Conservation (phyloP, 805 yeast genomes). For the Metschnikowia henanensis region DNA sequence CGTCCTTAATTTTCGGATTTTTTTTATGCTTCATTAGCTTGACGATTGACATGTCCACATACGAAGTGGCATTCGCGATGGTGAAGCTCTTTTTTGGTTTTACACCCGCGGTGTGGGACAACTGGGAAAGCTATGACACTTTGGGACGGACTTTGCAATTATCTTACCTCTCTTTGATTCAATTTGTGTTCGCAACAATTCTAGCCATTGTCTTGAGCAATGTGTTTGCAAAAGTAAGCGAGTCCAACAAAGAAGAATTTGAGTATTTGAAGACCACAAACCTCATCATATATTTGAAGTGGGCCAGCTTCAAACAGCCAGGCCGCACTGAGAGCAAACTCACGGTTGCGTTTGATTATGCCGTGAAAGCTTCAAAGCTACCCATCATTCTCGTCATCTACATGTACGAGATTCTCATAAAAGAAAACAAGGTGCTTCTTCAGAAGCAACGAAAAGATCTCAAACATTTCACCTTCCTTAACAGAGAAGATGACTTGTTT, state of each 20-base stretch:
- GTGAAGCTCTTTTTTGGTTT: conserved; percentile 55
- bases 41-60: conserved; percentile 41
- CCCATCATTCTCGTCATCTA: conserved; percentile 36
- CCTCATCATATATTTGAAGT: conserved; percentile 35
- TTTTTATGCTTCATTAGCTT: conserved; percentile 53
- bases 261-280: conserved; percentile 42
- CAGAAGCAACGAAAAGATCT: conserved; percentile 22
- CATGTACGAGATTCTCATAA: conserved; percentile 32
- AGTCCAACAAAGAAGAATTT: conserved; percentile 37
- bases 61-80: conserved; percentile 50
- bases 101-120: conserved; percentile 61
- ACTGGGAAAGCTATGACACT: conserved; percentile 48
- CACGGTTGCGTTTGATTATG: conserved; percentile 15
- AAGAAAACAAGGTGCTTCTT: conserved; percentile 16
- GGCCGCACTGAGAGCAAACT: conserved; percentile 11
- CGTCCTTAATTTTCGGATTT: conserved; percentile 53
- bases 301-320: conserved; percentile 24
- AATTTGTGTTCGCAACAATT: conserved; percentile 54
- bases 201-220: conserved; percentile 53
- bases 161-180: conserved; percentile 52
- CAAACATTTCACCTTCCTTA: conserved; percentile 38
- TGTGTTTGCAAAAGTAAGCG: conserved; percentile 36
- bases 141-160: conserved; percentile 49
- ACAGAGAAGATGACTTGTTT: conserved; percentile 29
- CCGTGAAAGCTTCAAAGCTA: conserved; percentile 32